Evolutionary conservation across 139 green algal genomes (phyloP).

Genomic region (Pedinophyceae sp.): DNA sequence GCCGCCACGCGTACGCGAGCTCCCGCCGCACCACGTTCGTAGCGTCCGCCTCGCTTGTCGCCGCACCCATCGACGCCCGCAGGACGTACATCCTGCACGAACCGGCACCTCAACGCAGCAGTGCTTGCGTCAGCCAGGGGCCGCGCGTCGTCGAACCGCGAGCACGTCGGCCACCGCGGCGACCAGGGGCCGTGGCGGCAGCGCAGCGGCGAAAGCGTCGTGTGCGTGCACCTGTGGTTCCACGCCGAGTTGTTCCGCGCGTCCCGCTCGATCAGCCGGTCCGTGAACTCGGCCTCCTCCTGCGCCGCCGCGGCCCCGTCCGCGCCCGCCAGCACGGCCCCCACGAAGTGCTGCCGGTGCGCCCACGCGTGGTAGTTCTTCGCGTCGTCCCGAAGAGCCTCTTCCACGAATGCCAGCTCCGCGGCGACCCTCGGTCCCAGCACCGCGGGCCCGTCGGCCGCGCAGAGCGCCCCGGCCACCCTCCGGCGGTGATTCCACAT

Average conservation of each 20-base stretch:
- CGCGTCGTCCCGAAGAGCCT: constrained; percentile 7
- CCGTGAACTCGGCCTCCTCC: not conserved
- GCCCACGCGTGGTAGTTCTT: constrained; percentile 28
- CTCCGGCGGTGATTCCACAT: constrained; percentile 6
- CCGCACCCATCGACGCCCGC: not conserved
- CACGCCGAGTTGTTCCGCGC: constrained; percentile 4
- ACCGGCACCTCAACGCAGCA: not conserved
- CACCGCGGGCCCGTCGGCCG: too few species aligned
- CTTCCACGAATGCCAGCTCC: constrained; percentile 13
- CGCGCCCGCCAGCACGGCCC: not conserved
- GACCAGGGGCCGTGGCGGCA: too few species aligned
- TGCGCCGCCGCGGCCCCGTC: not conserved
- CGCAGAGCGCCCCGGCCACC: constrained; percentile 3
- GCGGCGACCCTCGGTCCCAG: too few species aligned
- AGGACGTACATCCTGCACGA: not conserved
- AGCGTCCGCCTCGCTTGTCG: too few species aligned
- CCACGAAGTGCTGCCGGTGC: constrained; percentile 7
- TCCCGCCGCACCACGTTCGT: too few species aligned
- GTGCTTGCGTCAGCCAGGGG: not conserved
- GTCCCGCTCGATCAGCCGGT: not conserved
- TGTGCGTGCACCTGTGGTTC: too few species aligned
- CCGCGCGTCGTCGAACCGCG: not conserved
- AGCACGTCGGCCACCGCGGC: not conserved
- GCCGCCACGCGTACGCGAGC: too few species aligned
- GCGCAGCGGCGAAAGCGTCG: too few species aligned